A percentile compares a stretch with the other conserved stretches of the same genome.
phyloP scores from a whole-genome alignment of 257 asterid genomes.

The Solanum chiquidenum region DNA sequence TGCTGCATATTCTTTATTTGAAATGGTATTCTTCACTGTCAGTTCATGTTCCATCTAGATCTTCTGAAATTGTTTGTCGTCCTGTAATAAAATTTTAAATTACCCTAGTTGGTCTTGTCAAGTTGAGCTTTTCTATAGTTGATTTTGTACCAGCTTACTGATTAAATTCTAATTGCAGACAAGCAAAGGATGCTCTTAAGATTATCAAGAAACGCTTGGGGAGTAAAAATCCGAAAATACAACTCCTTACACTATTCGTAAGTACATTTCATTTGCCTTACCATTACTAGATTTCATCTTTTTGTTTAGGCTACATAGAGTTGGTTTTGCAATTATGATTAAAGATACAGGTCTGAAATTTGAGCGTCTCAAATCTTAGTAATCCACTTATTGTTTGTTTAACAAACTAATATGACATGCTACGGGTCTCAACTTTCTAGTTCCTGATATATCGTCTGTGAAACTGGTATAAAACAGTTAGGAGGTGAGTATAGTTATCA shows the following conservation, averaged over 20 bases:
- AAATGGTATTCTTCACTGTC: not conserved
- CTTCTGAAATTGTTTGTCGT: not conserved
- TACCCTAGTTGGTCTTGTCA: not conserved
- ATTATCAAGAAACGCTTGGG: constrained; percentile 77
- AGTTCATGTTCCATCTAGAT: not conserved
- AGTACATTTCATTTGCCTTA: constrained; percentile 16
- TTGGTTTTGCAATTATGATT: not conserved
- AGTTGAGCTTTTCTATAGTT: not conserved
- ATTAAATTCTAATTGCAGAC: constrained; percentile 42
- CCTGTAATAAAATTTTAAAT: not conserved
- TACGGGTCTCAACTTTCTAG: not conserved
- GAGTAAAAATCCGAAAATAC: constrained; percentile 78
- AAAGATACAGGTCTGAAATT: not conserved
- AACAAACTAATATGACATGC: not conserved
- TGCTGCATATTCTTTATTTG: not conserved
- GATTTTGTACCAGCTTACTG: constrained; percentile 5
- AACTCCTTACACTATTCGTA: constrained; percentile 84
- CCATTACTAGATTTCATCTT: not conserved
- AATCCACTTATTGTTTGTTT: not conserved
- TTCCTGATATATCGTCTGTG: not conserved
- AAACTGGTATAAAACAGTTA: not conserved
- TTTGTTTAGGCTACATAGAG: not conserved
- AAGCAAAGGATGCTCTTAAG: constrained; percentile 88
- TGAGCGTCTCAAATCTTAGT: not conserved
- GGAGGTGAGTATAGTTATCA: not conserved